A percentile compares a stretch with the other conserved stretches of the same genome.
Conservation (phyloP, 805 yeast species). For the Kuraishia capsulata region DNA sequence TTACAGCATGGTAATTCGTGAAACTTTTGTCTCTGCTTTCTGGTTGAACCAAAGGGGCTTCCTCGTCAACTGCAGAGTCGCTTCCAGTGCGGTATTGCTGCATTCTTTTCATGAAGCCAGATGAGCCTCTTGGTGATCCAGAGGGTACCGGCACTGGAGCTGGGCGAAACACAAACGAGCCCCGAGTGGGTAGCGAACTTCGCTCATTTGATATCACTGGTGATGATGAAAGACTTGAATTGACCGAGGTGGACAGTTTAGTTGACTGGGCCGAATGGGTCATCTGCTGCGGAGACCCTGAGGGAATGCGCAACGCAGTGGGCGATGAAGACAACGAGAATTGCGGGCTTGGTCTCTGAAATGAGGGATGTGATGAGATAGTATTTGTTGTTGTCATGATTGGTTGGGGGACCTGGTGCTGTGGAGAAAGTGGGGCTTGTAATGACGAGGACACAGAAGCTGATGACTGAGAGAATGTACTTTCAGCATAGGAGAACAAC, state of each 20-base stretch:
- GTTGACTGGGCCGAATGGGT: too few relatives aligned
- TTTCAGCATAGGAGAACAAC: conserved; percentile 13
- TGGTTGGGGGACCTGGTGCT: not conserved
- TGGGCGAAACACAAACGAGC: not conserved
- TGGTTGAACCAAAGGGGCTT: not conserved
- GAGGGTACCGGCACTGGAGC: too few relatives aligned
- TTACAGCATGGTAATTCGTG: not conserved
- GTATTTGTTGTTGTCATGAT: not conserved
- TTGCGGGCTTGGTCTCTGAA: not conserved
- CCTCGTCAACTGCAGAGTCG: not conserved
- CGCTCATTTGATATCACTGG: too few relatives aligned
- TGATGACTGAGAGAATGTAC: not conserved
- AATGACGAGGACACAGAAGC: not conserved
- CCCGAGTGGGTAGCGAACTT: too few relatives aligned
- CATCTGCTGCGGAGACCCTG: not conserved
- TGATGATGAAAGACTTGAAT: too few relatives aligned
- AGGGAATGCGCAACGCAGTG: not conserved
- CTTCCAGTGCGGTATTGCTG: not conserved
- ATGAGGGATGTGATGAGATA: not conserved
- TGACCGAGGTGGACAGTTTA: too few relatives aligned
- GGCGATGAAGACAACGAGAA: not conserved
- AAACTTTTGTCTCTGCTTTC: too few relatives aligned
- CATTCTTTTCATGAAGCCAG: not conserved
- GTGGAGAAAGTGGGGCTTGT: too few relatives aligned
- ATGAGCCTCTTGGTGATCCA: not conserved